Conservation (phyloP, 352 stramenopile genomes). For the Phytophthora pinifolia region DNA sequence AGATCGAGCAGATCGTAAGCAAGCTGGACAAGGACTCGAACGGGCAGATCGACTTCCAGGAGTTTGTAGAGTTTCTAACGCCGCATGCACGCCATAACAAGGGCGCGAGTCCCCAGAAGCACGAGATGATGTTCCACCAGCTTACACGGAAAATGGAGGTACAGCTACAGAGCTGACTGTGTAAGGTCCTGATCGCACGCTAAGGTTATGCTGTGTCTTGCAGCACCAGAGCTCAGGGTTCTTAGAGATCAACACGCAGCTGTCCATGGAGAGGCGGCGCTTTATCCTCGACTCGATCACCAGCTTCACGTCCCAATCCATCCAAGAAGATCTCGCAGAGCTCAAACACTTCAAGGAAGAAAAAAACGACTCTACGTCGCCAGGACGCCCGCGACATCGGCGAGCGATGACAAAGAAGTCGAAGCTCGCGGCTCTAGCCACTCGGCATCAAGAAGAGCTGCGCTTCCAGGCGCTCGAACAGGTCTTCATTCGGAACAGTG, state of each 20-base stretch:
- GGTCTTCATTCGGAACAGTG: constrained; percentile 47
- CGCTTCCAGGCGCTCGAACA: constrained; percentile 64
- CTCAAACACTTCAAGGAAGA: constrained; percentile 34
- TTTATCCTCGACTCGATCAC: constrained; percentile 82
- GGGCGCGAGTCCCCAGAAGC: constrained; percentile 42
- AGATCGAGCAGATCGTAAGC: constrained; percentile 62
- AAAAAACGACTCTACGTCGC: constrained; percentile 2
- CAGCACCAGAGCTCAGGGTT: constrained; percentile 72
- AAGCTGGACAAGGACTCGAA: constrained; percentile 72
- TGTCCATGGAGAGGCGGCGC: constrained; percentile 68
- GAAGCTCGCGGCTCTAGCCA: constrained; percentile 55
- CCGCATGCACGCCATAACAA: constrained; percentile 50
- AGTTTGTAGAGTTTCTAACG: constrained; percentile 79
- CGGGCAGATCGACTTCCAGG: constrained; percentile 74
- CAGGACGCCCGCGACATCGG: constrained; percentile 23
- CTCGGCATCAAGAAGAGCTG: constrained; percentile 51
- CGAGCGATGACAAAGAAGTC: constrained; percentile 35
- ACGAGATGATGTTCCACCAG: constrained; percentile 71
- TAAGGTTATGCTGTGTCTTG: constrained; percentile 7
- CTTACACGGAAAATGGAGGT: constrained; percentile 85
- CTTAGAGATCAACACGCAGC: constrained; percentile 75
- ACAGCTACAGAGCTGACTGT: neutral
- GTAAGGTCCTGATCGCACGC: neutral
- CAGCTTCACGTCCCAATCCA: constrained; percentile 45
- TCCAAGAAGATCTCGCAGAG: constrained; percentile 54